These are phyloP conservation scores for Solanum sparsipilum DNA, from an alignment of 257 asterid genomes.

Conservation along the genomic window DNA sequence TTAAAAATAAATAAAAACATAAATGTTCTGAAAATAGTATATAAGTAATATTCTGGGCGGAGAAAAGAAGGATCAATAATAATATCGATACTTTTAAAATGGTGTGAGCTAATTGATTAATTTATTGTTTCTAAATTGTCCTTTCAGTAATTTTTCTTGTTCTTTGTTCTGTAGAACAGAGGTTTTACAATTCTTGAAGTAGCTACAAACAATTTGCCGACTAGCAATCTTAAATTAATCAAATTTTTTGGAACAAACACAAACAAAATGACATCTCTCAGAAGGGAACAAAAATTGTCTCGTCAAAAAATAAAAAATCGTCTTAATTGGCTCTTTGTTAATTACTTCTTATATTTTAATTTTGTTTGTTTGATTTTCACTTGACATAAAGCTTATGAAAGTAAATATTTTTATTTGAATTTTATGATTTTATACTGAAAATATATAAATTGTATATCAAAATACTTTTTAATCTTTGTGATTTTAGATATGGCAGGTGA, in stretches of 20 bases:
- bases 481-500: neutral
- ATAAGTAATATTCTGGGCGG: neutral
- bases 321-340: neutral
- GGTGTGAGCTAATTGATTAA: neutral
- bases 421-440: neutral
- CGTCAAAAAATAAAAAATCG: neutral
- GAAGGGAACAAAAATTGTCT: neutral
- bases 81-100: too few relatives aligned
- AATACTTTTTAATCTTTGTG: neutral
- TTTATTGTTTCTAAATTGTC: neutral
- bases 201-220: neutral
- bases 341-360: too few relatives aligned
- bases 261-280: neutral
- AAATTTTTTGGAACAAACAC: neutral
- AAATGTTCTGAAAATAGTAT: too few relatives aligned
- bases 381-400: neutral
- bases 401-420: neutral
- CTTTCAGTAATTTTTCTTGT: neutral
- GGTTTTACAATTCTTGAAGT: neutral
- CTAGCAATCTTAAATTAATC: neutral
- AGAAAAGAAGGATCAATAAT: neutral
- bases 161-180: neutral
- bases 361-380: too few relatives aligned
- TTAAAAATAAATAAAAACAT: too few relatives aligned
- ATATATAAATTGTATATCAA: neutral